Percentiles rank a stretch among this genome's conserved stretches.
These are phyloP conservation scores for Malbranchea zuffiana DNA, from an alignment of 2,329 filamentous ascomycete species.

Conservation along the genomic window DNA sequence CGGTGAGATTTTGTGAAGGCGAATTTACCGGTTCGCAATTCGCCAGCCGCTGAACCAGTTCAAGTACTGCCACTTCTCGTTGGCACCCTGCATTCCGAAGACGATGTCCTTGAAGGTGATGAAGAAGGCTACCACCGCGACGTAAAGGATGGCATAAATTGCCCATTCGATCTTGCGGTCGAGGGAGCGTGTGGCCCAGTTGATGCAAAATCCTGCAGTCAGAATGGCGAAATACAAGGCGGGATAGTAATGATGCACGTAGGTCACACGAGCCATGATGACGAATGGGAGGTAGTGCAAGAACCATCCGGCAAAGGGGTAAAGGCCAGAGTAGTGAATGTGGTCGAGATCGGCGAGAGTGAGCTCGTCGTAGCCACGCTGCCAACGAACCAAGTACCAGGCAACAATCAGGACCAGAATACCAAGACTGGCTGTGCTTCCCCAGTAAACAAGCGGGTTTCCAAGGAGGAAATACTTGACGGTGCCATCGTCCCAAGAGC, in stretches of 20 bases:
- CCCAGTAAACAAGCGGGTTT: slow-evolving; percentile 95
- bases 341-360: slow-evolving; percentile 72
- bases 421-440: slow-evolving; percentile 67
- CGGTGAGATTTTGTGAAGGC: too few relatives aligned
- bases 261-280: slow-evolving; percentile 96
- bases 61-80: slow-evolving; percentile 76
- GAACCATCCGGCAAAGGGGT: slow-evolving; percentile 88
- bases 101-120: slow-evolving; percentile 85
- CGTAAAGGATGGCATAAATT: slow-evolving; percentile 66
- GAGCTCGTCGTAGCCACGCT: slow-evolving; percentile 82
- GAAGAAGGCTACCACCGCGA: slow-evolving; percentile 67
- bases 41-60: slow-evolving; percentile 89
- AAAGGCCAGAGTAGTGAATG: slow-evolving; percentile 86
- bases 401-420: slow-evolving; percentile 59
- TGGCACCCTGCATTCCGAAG: slow-evolving; percentile 85
- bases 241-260: slow-evolving; percentile 98
- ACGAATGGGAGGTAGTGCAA: slow-evolving; percentile 93
- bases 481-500: slow-evolving; percentile 88
- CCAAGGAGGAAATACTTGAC: slow-evolving; percentile 98
- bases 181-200: slow-evolving; percentile 66
- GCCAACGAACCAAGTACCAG: slow-evolving; percentile 91
- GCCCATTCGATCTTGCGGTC: slow-evolving; percentile 52
- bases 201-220: slow-evolving; percentile 72
- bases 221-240: slow-evolving; percentile 96
- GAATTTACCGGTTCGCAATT: slow-evolving; percentile 56